Percentiles rank a stretch among this genome's conserved stretches.
Conservation (phyloP, 2,329 filamentous ascomycete genomes). For the Fusarium irregulare region DNA sequence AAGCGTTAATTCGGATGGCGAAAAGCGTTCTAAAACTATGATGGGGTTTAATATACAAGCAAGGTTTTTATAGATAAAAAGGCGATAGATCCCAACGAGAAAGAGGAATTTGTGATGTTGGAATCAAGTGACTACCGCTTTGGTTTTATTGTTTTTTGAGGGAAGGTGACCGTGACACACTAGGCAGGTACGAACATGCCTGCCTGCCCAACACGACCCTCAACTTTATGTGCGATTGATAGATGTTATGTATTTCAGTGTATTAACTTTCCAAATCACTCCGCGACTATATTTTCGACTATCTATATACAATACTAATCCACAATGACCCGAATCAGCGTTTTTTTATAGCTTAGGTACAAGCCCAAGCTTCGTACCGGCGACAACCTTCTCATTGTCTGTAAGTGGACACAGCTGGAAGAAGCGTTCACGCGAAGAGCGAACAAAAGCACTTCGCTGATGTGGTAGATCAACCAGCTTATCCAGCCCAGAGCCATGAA, state of each 20-base stretch:
- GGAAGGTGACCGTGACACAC: not conserved
- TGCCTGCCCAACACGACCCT: not conserved
- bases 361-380: slow-evolving; percentile 64
- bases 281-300: not conserved
- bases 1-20: not conserved
- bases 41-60: not conserved
- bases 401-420: slow-evolving; percentile 73
- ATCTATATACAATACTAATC: not conserved
- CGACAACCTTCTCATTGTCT: slow-evolving; percentile 66
- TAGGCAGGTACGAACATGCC: not conserved
- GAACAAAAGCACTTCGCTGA: slow-evolving; percentile 75
- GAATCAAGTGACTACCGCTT: not conserved
- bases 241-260: not conserved
- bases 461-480: slow-evolving; percentile 79
- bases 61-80: not conserved
- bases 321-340: not conserved
- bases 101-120: not conserved
- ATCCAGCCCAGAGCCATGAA: slow-evolving; percentile 77
- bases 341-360: slow-evolving; percentile 64
- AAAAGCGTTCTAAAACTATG: slow-evolving; percentile 6
- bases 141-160: not conserved
- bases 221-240: not conserved
- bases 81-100: not conserved
- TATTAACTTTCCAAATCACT: not conserved
- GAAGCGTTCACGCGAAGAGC: slow-evolving; percentile 74